These are phyloP conservation scores for Cryptococcus deneoformans DNA, from an alignment of 1,284 basidiomycete genomes.

Conservation along the genomic window DNA sequence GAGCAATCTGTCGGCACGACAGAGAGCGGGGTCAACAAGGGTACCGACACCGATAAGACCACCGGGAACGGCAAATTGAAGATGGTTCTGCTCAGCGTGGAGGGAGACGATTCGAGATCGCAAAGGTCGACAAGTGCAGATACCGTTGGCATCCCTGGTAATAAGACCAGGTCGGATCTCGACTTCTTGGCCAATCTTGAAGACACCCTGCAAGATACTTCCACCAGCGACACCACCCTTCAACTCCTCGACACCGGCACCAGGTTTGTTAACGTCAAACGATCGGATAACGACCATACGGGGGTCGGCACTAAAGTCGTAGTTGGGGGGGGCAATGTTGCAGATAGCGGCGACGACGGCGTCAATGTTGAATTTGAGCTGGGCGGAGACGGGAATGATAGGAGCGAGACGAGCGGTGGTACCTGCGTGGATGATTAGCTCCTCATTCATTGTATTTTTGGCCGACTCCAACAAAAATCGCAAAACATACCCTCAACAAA, in stretches of 20 bases:
- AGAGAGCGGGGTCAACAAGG: slow-evolving; percentile 88
- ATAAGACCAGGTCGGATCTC: slow-evolving; percentile 98
- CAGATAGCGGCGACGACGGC: slow-evolving; percentile 99
- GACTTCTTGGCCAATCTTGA: slow-evolving; percentile 88
- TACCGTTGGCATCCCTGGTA: slow-evolving; percentile 88
- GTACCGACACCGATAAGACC: slow-evolving; percentile 98
- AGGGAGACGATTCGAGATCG: slow-evolving; percentile 88
- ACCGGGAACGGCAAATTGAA: slow-evolving; percentile 95
- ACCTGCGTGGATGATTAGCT: slow-evolving; percentile 53
- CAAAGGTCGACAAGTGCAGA: slow-evolving; percentile 90
- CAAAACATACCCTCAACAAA: slow-evolving; percentile 77
- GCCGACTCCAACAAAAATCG: too few relatives aligned
- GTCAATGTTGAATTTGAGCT: slow-evolving; percentile 98
- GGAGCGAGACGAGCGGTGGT: slow-evolving; percentile 96
- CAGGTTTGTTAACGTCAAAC: slow-evolving; percentile 99
- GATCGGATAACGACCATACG: slow-evolving; percentile 97
- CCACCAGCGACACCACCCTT: slow-evolving; percentile 99
- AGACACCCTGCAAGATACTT: slow-evolving; percentile 88
- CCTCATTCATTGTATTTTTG: not conserved
- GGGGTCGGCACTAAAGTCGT: slow-evolving; percentile 84
- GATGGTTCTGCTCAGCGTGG: slow-evolving; percentile 90
- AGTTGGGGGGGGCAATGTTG: slow-evolving; percentile 88
- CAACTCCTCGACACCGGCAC: slow-evolving; percentile 92
- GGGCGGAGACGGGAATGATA: slow-evolving; percentile 97
- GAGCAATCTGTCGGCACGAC: slow-evolving; percentile 93